These are phyloP conservation scores for Apostasia ramifera DNA, from an alignment of 106 monocot species.

Conservation along the genomic window DNA sequence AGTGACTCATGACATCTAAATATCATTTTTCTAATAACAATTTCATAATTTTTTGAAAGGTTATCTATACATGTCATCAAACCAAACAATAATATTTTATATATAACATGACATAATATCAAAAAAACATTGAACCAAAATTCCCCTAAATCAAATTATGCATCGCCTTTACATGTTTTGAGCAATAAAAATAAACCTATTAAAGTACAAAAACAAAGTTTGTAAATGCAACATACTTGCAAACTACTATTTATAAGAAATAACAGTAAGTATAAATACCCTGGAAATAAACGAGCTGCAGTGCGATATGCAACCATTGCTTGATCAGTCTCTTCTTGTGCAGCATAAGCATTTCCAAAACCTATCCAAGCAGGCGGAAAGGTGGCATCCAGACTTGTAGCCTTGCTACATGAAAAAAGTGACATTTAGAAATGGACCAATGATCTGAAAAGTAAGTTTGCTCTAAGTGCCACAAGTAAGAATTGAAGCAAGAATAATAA, in stretches of 20 bases:
- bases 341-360: constrained; percentile 79
- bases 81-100: too few species aligned
- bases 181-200: too few species aligned
- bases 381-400: constrained; percentile 76
- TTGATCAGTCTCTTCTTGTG: constrained; percentile 86
- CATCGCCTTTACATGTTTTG: too few species aligned
- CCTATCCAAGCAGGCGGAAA: constrained; percentile 97
- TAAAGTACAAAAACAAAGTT: neutral
- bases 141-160: too few species aligned
- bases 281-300: constrained; percentile 91
- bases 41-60: too few species aligned
- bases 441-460: neutral
- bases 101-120: too few species aligned
- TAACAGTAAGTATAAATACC: constrained; percentile 27
- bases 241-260: neutral
- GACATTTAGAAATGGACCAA: neutral
- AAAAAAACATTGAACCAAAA: too few species aligned
- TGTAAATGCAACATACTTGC: neutral
- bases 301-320: constrained; percentile 90
- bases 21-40: too few species aligned
- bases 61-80: too few species aligned
- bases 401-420: constrained; percentile 52
- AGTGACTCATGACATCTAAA: too few species aligned
- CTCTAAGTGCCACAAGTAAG: neutral
- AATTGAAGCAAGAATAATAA: too few species aligned